Conservation (phyloP, 2,329 filamentous ascomycete genomes). For the Fulvia fulva region DNA sequence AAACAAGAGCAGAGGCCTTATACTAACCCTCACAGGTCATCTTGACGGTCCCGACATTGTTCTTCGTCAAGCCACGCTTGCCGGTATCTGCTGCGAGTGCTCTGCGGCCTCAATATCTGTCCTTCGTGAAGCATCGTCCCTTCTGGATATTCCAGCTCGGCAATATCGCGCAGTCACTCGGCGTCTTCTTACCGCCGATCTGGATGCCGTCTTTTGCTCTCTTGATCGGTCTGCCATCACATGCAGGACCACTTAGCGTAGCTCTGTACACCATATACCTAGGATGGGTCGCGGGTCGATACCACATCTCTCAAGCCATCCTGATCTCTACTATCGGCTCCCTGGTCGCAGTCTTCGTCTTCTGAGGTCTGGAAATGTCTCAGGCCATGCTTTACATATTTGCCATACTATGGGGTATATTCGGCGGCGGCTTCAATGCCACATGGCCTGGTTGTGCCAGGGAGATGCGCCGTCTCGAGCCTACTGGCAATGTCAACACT, state of each 20-base stretch:
- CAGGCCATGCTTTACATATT: constrained; percentile 42
- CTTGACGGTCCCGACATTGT: constrained; percentile 12
- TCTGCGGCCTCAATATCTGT: constrained; percentile 32
- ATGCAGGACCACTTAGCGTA: constrained; percentile 37
- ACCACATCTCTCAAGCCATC: constrained; percentile 38
- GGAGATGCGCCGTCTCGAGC: constrained; percentile 17
- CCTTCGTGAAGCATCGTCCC: constrained; percentile 33
- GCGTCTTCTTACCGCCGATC: constrained; percentile 43
- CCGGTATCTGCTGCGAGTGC: constrained; percentile 17
- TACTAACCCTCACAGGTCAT: not conserved
- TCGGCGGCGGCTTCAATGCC: constrained; percentile 38
- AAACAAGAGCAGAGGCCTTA: not conserved
- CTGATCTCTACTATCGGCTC: constrained; percentile 37
- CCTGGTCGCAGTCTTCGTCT: constrained; percentile 37
- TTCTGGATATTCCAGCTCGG: constrained; percentile 44
- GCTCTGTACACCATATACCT: constrained; percentile 41
- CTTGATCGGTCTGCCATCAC: constrained; percentile 33
- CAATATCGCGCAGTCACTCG: constrained; percentile 41
- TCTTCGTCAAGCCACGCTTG: constrained; percentile 15
- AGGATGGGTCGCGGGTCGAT: constrained; percentile 38
- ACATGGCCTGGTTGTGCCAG: constrained; percentile 32
- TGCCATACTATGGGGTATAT: constrained; percentile 41
- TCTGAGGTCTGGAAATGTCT: constrained; percentile 46
- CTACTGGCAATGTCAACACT: constrained; percentile 36
- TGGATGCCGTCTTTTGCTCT: constrained; percentile 43